Base-by-base conservation (phyloP, 768 basidiomycete genomes). In the Pleurotus tuoliensis region DNA sequence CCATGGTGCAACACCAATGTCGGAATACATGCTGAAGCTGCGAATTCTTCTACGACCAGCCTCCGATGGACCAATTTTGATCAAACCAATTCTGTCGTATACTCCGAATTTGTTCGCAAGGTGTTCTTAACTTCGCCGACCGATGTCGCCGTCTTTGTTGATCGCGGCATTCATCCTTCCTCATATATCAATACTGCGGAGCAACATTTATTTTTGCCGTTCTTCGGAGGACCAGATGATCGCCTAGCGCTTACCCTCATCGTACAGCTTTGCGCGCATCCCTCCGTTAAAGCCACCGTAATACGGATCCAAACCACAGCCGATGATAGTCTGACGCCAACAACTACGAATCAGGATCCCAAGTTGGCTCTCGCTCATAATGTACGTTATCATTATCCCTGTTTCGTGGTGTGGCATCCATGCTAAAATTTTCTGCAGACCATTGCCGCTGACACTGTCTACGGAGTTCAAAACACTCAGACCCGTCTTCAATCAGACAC, bases 171-270 rank as follows among this genome's bases (percentile, higher is more conserved):
- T 18, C 65, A 63, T 24, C 56, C 62, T 5, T 63, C 68, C 13
- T 63, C 67, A n/a, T 25, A 11, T 44, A 45, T 60, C 67, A 1
- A 62, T 67, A 4, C 47, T 65, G 57, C 58, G 58, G 68, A 63
- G 20, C 76, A 87, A 58, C 90, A 91, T 60, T 65, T 98, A 25
- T 84, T 95, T 67, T 66, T 94, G 41, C 91, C 95, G 0, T 98
- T 96, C 82, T 90, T 93, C 67, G 96, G 96, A 38, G 96, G 96
- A 0, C 86, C 92, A 0, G 96, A 99, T 67, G 96, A 98, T 67
- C 84, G 97, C 1, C 76, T 93, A 18, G 92, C 92, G 0, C 73
- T 98, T 24, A 73, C 80, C 27, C 84, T 98, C 63, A 82, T 92
- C 3, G 82, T 91, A 34, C 95, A 98, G 67, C 90, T 94, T 56